These are phyloP conservation scores for Nymphaea thermarum DNA, from an alignment of 164 flowering plant genomes.

Conservation along the genomic window DNA sequence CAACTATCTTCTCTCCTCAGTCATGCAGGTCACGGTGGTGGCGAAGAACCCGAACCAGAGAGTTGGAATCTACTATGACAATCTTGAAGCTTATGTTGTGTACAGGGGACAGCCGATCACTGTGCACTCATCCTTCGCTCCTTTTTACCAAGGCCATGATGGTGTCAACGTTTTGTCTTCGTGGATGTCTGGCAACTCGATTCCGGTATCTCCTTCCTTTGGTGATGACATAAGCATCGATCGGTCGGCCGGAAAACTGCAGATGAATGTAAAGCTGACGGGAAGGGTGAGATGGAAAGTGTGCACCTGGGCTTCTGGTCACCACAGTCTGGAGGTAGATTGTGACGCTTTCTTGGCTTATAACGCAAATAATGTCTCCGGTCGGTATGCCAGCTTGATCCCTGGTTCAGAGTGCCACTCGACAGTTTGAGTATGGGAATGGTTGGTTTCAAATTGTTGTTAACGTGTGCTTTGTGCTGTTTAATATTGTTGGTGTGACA, in stretches of 20 bases:
- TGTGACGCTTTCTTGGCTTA: constrained; percentile 20
- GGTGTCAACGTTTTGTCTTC: constrained; percentile 15
- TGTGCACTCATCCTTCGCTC: constrained; percentile 10
- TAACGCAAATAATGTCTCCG: constrained; percentile 4
- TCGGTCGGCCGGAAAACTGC: constrained; percentile 31
- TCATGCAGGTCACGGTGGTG: constrained; percentile 21
- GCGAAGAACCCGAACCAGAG: constrained; percentile 19
- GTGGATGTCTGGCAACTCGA: constrained; percentile 9
- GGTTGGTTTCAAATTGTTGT: neutral
- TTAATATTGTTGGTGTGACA: neutral
- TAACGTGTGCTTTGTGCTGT: neutral
- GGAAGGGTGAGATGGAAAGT: constrained; percentile 63
- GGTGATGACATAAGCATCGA: constrained; percentile 41
- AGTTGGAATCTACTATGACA: constrained; percentile 22
- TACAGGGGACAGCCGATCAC: constrained; percentile 25
- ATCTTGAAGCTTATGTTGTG: constrained; percentile 16
- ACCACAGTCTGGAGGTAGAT: constrained; percentile 32
- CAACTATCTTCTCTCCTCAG: constrained; percentile 19
- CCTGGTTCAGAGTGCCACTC: constrained; percentile 18
- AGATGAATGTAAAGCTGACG: constrained; percentile 27
- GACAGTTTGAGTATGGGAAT: constrained; percentile 9
- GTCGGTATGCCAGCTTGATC: constrained; percentile 8
- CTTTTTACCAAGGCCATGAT: constrained; percentile 26
- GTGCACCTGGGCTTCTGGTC: constrained; percentile 57
- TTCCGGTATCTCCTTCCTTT: constrained; percentile 50